Conservation (phyloP, 345 rosid genomes). For the Corchorus capsularis region DNA sequence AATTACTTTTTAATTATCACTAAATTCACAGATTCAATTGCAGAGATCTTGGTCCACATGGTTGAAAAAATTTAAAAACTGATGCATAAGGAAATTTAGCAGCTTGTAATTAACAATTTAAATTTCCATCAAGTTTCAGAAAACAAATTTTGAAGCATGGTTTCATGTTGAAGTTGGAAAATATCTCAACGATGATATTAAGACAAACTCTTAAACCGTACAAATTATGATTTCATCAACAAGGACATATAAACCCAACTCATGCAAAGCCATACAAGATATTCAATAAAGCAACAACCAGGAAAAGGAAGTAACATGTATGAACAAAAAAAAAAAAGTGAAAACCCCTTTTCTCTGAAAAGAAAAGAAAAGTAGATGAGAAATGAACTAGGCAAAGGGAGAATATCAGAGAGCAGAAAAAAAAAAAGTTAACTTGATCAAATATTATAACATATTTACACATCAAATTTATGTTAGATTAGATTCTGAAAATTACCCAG, state of each 20-base stretch:
- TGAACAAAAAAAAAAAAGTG: background rate
- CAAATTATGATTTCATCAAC: slow-evolving; percentile 1
- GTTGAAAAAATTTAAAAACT: too few species aligned
- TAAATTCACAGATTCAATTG: too few species aligned
- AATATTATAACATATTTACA: background rate
- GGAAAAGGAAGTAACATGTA: background rate
- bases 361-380: too few species aligned
- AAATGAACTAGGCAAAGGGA: too few species aligned
- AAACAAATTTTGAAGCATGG: background rate
- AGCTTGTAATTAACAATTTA: background rate
- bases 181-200: background rate
- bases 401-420: too few species aligned
- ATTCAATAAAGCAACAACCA: background rate
- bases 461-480: background rate
- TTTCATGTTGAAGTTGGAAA: background rate
- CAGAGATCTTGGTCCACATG: too few species aligned
- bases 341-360: background rate
- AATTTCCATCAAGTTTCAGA: background rate
- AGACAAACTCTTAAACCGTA: background rate
- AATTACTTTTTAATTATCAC: too few species aligned
- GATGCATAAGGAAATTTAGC: background rate
- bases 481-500: background rate
- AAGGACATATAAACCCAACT: background rate
- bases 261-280: background rate
- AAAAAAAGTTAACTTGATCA: too few species aligned